A percentile compares a stretch with the other conserved stretches of the same genome.
Evolutionary conservation across 345 rosid genomes (phyloP).

Genomic region (Euphorbia pulcherrima): DNA sequence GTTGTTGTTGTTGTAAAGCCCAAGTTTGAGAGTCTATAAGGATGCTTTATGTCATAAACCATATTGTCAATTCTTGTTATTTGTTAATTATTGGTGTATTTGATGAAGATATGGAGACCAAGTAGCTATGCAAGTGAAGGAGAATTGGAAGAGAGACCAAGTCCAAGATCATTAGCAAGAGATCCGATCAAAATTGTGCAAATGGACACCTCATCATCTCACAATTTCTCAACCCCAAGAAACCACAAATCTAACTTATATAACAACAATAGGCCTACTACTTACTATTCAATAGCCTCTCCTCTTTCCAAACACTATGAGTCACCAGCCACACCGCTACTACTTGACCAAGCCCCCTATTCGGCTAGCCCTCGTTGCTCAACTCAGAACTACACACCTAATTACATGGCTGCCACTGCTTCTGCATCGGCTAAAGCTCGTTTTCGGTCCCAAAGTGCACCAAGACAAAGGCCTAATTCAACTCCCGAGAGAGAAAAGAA

Average conservation of each 20-base stretch:
- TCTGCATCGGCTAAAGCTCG: constrained; percentile 26
- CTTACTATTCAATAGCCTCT: constrained; percentile 21
- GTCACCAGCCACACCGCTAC: constrained; percentile 20
- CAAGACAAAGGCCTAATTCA: constrained; percentile 17
- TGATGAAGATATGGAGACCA: constrained; percentile 43
- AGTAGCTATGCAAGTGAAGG: constrained; percentile 42
- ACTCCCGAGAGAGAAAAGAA: constrained; percentile 14
- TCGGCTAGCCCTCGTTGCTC: constrained; percentile 16
- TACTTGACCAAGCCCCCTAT: constrained; percentile 30
- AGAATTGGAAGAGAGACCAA: constrained; percentile 35
- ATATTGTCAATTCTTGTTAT: neutral
- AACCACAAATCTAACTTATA: neutral
- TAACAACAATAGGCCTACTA: constrained; percentile 20
- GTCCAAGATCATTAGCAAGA: constrained; percentile 24
- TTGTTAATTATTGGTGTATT: neutral
- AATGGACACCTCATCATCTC: constrained; percentile 15
- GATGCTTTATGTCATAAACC: too few species aligned
- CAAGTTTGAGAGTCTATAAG: too few species aligned
- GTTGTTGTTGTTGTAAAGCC: too few species aligned
- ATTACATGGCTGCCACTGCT: constrained; percentile 21
- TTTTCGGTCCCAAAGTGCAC: constrained; percentile 17
- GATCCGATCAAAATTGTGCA: constrained; percentile 16
- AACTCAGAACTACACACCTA: constrained; percentile 3
- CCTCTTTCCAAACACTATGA: constrained; percentile 25
- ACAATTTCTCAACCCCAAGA: neutral